These are phyloP conservation scores for Curvularia hawaiiensis DNA, from an alignment of 2,329 filamentous ascomycete genomes.

Conservation along the genomic window DNA sequence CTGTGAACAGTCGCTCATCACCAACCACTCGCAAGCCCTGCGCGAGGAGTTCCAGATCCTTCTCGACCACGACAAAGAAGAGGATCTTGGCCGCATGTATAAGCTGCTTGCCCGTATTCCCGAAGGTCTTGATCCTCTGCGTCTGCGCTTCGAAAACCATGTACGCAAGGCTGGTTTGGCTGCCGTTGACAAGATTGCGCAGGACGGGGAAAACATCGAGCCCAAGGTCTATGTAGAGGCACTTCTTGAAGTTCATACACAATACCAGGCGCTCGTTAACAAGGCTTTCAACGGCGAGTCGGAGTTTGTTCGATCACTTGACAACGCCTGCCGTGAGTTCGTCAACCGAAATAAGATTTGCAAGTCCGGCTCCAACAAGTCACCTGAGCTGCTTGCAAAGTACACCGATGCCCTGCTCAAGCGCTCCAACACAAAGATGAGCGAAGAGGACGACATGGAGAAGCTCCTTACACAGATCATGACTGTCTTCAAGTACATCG, in stretches of 20 bases:
- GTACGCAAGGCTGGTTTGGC: slow-evolving; percentile 87
- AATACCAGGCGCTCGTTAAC: slow-evolving; percentile 91
- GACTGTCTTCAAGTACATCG: slow-evolving; percentile 99
- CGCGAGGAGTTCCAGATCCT: slow-evolving; percentile 95
- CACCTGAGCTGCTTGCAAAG: slow-evolving; percentile 91
- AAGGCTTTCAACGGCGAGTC: slow-evolving; percentile 93
- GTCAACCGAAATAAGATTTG: slow-evolving; percentile 98
- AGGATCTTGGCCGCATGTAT: slow-evolving; percentile 97
- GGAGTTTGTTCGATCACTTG: slow-evolving; percentile 92
- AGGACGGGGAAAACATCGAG: slow-evolving; percentile 87
- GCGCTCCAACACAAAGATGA: slow-evolving; percentile 83
- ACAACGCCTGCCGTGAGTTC: slow-evolving; percentile 97
- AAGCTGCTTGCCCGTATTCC: slow-evolving; percentile 85
- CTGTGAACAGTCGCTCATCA: slow-evolving; percentile 88
- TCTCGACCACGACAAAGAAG: slow-evolving; percentile 90
- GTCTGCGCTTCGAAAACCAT: slow-evolving; percentile 87
- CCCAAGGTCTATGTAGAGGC: slow-evolving; percentile 97
- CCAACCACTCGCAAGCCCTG: slow-evolving; percentile 82
- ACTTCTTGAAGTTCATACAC: slow-evolving; percentile 88
- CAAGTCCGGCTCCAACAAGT: slow-evolving; percentile 90
- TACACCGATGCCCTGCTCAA: slow-evolving; percentile 92
- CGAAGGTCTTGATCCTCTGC: slow-evolving; percentile 86
- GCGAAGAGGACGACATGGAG: slow-evolving; percentile 93
- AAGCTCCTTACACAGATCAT: slow-evolving; percentile 89
- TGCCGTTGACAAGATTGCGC: slow-evolving; percentile 88